A percentile compares a stretch with the other conserved stretches of the same genome.
phyloP scores from a whole-genome alignment of 164 flowering plant species.

The Magnolia changhungtana region DNA sequence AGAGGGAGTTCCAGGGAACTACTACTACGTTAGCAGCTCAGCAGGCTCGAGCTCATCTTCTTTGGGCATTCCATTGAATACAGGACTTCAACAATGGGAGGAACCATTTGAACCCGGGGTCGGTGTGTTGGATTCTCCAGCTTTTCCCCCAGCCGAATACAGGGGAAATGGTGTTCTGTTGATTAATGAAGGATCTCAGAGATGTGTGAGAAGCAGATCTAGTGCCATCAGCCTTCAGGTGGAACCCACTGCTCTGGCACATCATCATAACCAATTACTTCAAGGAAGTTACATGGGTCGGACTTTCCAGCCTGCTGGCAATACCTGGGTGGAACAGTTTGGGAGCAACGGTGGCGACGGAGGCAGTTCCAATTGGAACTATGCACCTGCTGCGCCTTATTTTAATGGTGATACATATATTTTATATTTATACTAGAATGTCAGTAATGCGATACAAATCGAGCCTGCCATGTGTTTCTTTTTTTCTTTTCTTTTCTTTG shows the following conservation, averaged over 20 bases:
- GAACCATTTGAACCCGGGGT: constrained; percentile 36
- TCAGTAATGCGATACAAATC: too few species aligned
- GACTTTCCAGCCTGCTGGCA: constrained; percentile 38
- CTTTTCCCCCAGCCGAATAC: constrained; percentile 34
- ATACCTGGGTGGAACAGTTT: constrained; percentile 46
- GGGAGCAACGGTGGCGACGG: constrained; percentile 34
- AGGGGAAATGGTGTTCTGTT: constrained; percentile 25
- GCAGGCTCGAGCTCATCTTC: constrained; percentile 54
- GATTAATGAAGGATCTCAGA: constrained; percentile 34
- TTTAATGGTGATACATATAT: constrained; percentile 35
- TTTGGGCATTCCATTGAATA: constrained; percentile 33
- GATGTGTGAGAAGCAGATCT: constrained; percentile 48
- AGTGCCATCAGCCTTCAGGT: constrained; percentile 29
- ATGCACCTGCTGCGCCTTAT: constrained; percentile 37
- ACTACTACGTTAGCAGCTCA: constrained; percentile 32
- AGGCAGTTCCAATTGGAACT: constrained; percentile 45
- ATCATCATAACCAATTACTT: constrained; percentile 34
- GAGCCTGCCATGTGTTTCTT: too few species aligned
- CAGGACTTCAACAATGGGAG: constrained; percentile 27
- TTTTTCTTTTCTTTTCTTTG: too few species aligned
- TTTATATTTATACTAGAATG: too few species aligned
- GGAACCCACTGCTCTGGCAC: constrained; percentile 32
- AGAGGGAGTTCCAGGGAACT: constrained; percentile 44
- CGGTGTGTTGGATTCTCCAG: constrained; percentile 27
- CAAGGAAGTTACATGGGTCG: constrained; percentile 50